These are phyloP conservation scores for Salicornia ramosissima DNA, from an alignment of 148 eudicot genomes.

Conservation along the genomic window DNA sequence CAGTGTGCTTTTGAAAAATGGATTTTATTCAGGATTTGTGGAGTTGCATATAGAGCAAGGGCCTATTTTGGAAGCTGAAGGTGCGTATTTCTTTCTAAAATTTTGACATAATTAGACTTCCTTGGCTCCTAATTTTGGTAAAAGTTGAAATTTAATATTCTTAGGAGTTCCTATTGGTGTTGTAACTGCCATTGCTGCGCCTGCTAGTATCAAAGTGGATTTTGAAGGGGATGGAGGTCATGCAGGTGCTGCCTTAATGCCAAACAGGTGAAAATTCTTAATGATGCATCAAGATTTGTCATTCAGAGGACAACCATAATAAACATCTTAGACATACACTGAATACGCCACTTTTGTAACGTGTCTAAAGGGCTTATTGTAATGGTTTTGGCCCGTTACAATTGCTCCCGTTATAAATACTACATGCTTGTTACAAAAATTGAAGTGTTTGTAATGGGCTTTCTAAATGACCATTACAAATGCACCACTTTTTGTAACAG, in stretches of 20 bases:
- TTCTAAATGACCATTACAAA: too few relatives aligned
- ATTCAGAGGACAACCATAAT: background rate
- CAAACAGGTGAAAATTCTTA: conserved; percentile 47
- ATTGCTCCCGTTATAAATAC: too few relatives aligned
- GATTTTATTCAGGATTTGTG: conserved; percentile 71
- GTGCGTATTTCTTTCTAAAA: conserved; percentile 25
- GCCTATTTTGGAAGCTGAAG: conserved; percentile 88
- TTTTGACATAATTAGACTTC: conserved; percentile 6
- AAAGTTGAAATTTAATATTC: background rate
- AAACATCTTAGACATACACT: background rate
- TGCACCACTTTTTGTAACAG: too few relatives aligned
- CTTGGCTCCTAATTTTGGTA: background rate
- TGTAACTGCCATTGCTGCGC: conserved; percentile 99
- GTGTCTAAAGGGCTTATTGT: too few relatives aligned
- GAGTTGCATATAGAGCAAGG: conserved; percentile 99
- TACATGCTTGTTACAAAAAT: too few relatives aligned
- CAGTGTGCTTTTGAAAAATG: conserved; percentile 45
- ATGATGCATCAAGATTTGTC: background rate
- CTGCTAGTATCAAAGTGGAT: conserved; percentile 91
- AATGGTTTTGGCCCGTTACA: too few relatives aligned
- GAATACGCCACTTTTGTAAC: background rate
- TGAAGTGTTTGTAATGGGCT: too few relatives aligned
- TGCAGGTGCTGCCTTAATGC: conserved; percentile 96
- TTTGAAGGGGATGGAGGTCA: conserved; percentile 98
- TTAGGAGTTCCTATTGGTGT: conserved; percentile 75